Base-by-base conservation (phyloP, 164 flowering plant genomes). In the Warburgia ugandensis region DNA sequence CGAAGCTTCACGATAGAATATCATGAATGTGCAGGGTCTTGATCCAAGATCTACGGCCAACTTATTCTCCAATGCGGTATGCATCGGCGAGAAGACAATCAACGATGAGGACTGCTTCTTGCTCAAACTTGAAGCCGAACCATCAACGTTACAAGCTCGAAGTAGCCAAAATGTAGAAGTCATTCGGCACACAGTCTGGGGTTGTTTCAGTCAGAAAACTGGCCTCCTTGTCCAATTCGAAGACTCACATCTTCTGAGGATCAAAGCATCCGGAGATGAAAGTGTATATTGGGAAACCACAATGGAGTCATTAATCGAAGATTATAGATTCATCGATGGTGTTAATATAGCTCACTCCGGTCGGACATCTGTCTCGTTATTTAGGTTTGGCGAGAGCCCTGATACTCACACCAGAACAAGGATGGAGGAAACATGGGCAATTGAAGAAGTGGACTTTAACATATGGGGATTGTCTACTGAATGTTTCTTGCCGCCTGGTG, bases 371-470 rank as follows among this genome's bases (percentile, higher is more conserved):
- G 98, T 78, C 13, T 77, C 96, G 0, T 38, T 87, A 43, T 74
- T 83, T 33, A 55, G 96, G 65, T 87, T 74, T 41, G 96, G 95
- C 0, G 97, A 83, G 49, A 63, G 35, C 58, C 29, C 81, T 0
- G 87, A 78, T 16, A 63, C 44, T 29, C 91, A 81, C 55, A 70
- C 86, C 0, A 68, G 80, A 56, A 91, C 95, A 0, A 47, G 79
- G 21, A 85, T 91, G 95, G 96, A 91, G 41, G 98, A 91, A 66
- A 54, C 58, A 13, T 91, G 98, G 98, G 56, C 65, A 0, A 84
- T 87, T 20, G 96, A 83, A 54, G 98, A 91, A 64, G 73, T 91
- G 2, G 96, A 83, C 41, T 91, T 91, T 37, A 87, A 91, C 71
- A 73, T 91, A 0, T 68, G 70, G 63, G 98, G 98, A 0, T 59